Evolutionary conservation across 805 yeast species (phyloP).

Genomic region (Peterozyma toletana): DNA sequence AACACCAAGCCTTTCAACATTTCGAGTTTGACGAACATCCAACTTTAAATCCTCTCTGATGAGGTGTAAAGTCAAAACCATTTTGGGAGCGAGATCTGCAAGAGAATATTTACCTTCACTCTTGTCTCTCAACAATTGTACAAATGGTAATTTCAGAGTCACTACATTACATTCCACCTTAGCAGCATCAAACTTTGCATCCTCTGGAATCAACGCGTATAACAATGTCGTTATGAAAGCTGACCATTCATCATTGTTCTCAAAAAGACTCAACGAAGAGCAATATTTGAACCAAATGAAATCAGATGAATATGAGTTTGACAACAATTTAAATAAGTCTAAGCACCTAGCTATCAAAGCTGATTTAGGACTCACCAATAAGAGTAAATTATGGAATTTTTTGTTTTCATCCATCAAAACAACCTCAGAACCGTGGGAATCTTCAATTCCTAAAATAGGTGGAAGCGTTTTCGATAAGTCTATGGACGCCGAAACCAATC

Average conservation of each 20-base stretch:
- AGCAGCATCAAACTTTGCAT: conserved; percentile 15
- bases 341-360: conserved; percentile 37
- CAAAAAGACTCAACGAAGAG: conserved; percentile 37
- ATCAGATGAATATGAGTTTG: conserved; percentile 52
- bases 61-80: conserved; percentile 65
- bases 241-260: conserved; percentile 47
- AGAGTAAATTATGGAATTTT: conserved; percentile 21
- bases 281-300: conserved; percentile 61
- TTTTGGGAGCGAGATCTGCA: conserved; percentile 51
- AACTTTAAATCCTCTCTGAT: conserved; percentile 69
- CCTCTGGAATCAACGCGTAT: conserved; percentile 41
- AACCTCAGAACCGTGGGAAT: conserved; percentile 15
- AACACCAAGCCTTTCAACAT: conserved; percentile 35
- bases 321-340: conserved; percentile 41
- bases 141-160: conserved; percentile 17
- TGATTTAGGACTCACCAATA: conserved; percentile 38
- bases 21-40: conserved; percentile 34
- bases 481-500: conserved; percentile 30
- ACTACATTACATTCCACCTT: conserved; percentile 14
- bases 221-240: conserved; percentile 47
- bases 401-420: conserved; percentile 14
- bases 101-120: conserved; percentile 29
- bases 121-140: conserved; percentile 12
- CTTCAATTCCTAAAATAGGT: conserved; percentile 15
- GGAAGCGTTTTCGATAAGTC: conserved; percentile 16